Evolutionary conservation across 495 filamentous ascomycete genomes (phyloP), one percentile per base, ranked within the genome.

Genomic region (Aspergillus indologenus): DNA sequence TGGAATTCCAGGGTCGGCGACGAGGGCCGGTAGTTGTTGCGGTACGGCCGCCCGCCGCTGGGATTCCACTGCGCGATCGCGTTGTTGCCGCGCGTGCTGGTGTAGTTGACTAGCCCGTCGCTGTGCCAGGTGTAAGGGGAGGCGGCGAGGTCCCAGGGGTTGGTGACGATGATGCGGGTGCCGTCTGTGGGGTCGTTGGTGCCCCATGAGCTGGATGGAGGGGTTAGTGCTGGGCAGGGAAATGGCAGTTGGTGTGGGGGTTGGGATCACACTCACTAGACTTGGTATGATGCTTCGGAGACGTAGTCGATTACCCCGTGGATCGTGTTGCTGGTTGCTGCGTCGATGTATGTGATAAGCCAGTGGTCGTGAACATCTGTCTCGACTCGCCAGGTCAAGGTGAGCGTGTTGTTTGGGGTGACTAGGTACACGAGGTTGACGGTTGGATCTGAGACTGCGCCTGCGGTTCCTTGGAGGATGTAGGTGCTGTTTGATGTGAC

Each of bases 241-340:
- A 2, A 40, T 40, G 34, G 9, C 9, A 21, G 23, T 50, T 1
- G 1, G 44, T 29, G 22, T 15, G n/a, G n/a, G n/a, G n/a, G n/a
- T 17, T 12, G 47, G 1, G 20, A 14, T n/a, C 0, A 7, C 1
- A 62, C 60, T 44, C 18, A 62, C 60, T 58, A 62, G 14, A 62
- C 60, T 45, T 58, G 47, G 26, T 62, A 62, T 14, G 55, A 46
- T 19, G 60, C 60, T 6, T 51, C 44, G 3, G 54, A 43, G 4
- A 58, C 60, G 19, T 62, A 62, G 44, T 62, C 55, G 5, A 62
- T 26, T 5, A 62, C 55, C 11, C 54, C 60, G 26, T 58, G 55
- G 18, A 62, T 42, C 1, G 31, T 47, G 0, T 58, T 44, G 6
- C 44, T 51, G n/a, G 24, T 54, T 3, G 24, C 23, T 8, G 60